A percentile compares a stretch with the other conserved stretches of the same genome.
These are phyloP conservation scores for Bryoglossum gracile DNA, from an alignment of 495 filamentous ascomycete species.

Conservation along the genomic window DNA sequence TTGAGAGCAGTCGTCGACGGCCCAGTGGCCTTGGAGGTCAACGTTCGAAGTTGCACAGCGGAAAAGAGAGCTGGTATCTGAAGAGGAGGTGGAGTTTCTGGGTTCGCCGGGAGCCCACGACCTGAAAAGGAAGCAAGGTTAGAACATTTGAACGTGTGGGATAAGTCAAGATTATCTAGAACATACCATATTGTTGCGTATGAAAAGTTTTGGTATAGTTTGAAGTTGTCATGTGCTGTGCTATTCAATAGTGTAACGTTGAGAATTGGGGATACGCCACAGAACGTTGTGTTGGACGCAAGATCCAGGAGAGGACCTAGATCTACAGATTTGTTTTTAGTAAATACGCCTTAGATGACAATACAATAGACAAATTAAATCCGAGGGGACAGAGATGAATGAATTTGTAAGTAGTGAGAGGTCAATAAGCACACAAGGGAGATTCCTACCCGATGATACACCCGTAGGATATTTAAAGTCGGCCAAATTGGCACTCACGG, in stretches of 20 bases:
- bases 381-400: no score
- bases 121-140: no score
- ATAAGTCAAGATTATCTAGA: no score
- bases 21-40: slow-evolving; percentile 43
- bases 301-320: slow-evolving; percentile 27
- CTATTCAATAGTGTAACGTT: slow-evolving; percentile 45
- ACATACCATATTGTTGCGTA: slow-evolving; percentile 48
- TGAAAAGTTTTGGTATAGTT: slow-evolving; percentile 44
- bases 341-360: no score
- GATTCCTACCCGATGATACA: slow-evolving; percentile 20
- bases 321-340: slow-evolving; percentile 15
- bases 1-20: slow-evolving; percentile 44
- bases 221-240: slow-evolving; percentile 40
- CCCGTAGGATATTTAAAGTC: slow-evolving; percentile 26
- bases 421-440: background rate
- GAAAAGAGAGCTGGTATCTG: slow-evolving; percentile 25
- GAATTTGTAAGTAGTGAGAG: no score
- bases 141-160: no score
- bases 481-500: slow-evolving; percentile 30
- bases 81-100: slow-evolving; percentile 31
- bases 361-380: no score
- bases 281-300: slow-evolving; percentile 40
- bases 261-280: slow-evolving; percentile 51
- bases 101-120: slow-evolving; percentile 54
- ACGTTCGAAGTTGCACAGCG: slow-evolving; percentile 49